A percentile compares a stretch with the other conserved stretches of the same genome.
Evolutionary conservation across 2,329 filamentous ascomycete species (phyloP).

Genomic region (Amauroascus verrucosus): DNA sequence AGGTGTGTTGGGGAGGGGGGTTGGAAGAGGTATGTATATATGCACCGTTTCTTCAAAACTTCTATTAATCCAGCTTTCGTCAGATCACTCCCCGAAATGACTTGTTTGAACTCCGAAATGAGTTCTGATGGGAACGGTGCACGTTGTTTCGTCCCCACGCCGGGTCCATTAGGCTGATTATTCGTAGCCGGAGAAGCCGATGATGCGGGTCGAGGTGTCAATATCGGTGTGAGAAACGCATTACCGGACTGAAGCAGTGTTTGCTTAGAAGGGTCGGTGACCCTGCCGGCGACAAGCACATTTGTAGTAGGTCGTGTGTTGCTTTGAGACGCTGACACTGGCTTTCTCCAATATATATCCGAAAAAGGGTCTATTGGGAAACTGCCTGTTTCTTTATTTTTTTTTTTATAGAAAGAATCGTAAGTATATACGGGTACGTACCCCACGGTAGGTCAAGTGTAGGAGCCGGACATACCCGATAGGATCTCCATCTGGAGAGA

Average conservation of each 20-base stretch:
- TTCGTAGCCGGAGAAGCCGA: conserved; percentile 15
- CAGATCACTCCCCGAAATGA: conserved; percentile 59
- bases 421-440: no score
- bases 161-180: neutral
- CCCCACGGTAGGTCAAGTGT: no score
- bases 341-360: conserved; percentile 60
- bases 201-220: neutral
- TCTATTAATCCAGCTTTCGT: conserved; percentile 67
- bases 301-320: conserved; percentile 12
- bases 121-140: conserved; percentile 49
- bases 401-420: no score
- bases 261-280: conserved; percentile 9
- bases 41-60: conserved; percentile 58
- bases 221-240: neutral
- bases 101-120: conserved; percentile 57
- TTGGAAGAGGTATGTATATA: no score
- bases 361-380: conserved; percentile 77
- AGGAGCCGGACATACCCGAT: conserved; percentile 42
- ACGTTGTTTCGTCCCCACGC: conserved; percentile 22
- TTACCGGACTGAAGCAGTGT: conserved; percentile 1
- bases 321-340: conserved; percentile 19
- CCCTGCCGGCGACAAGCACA: conserved; percentile 5
- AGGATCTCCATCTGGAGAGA: conserved; percentile 66
- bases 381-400: conserved; percentile 34
- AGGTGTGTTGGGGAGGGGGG: no score